These are phyloP conservation scores for Boletus coccyginus DNA, from an alignment of 768 basidiomycete genomes.

Conservation along the genomic window DNA sequence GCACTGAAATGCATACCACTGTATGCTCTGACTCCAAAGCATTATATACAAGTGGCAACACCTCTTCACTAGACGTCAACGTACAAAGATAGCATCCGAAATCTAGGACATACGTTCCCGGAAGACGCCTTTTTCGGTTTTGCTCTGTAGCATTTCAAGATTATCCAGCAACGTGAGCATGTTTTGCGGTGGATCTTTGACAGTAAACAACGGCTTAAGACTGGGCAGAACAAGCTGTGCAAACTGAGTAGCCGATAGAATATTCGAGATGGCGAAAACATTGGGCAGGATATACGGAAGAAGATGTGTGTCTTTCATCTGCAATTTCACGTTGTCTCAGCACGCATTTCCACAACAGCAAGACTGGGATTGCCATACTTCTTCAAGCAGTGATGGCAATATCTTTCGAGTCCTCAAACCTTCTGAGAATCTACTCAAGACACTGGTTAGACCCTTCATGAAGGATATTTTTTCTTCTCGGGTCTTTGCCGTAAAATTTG, in stretches of 20 bases:
- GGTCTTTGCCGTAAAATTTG: conserved; percentile 91
- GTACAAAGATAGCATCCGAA: background rate
- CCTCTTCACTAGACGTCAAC: conserved; percentile 51
- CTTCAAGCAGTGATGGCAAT: conserved; percentile 88
- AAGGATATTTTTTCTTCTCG: conserved; percentile 96
- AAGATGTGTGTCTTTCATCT: conserved; percentile 94
- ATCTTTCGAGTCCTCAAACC: conserved; percentile 86
- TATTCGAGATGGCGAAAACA: conserved; percentile 84
- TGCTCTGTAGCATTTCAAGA: conserved; percentile 78
- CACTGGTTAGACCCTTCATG: conserved; percentile 83
- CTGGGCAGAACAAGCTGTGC: conserved; percentile 77
- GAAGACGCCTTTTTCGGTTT: conserved; percentile 84
- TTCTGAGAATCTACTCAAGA: conserved; percentile 84
- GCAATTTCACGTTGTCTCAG: conserved; percentile 9
- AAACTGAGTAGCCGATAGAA: conserved; percentile 78
- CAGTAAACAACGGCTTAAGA: conserved; percentile 82
- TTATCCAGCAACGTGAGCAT: conserved; percentile 94
- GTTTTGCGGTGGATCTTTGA: conserved; percentile 96
- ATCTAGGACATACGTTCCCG: conserved; percentile 67
- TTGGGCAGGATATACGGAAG: conserved; percentile 96
- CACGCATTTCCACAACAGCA: background rate
- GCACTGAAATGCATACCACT: conserved; percentile 42
- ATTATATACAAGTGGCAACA: conserved; percentile 94
- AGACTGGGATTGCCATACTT: conserved; percentile 49
- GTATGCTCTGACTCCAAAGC: conserved; percentile 96